These are phyloP conservation scores for Endotrypanum monterogeii DNA, from an alignment of 208 protist genomes.

Conservation along the genomic window DNA sequence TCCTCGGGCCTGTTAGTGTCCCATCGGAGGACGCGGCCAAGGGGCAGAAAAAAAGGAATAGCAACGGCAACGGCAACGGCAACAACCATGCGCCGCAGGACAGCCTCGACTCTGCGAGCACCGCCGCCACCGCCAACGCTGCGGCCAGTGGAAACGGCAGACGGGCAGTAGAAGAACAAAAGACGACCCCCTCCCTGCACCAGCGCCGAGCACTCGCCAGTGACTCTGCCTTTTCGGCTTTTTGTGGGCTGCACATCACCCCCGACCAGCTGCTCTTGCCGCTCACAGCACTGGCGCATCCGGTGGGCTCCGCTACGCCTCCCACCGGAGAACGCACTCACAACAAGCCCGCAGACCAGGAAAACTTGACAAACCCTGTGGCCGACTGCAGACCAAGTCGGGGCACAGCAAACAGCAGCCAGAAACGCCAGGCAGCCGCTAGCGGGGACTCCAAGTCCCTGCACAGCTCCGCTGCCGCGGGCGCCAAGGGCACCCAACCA, in stretches of 20 bases:
- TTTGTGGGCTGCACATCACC: slow-evolving; percentile 26
- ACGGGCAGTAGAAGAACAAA: background rate
- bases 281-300: background rate
- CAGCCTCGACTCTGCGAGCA: slow-evolving; percentile 1
- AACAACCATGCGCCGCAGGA: slow-evolving; percentile 12
- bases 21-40: background rate
- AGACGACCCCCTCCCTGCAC: slow-evolving; percentile 16
- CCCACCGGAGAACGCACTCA: background rate
- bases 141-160: background rate
- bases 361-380: background rate
- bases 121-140: background rate
- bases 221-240: slow-evolving; percentile 22
- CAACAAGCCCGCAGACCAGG: background rate
- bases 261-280: slow-evolving; percentile 27
- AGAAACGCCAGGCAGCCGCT: slow-evolving; percentile 6
- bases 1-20: background rate
- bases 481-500: background rate
- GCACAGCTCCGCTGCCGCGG: background rate
- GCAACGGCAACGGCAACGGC: slow-evolving; percentile 5
- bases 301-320: background rate
- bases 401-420: background rate
- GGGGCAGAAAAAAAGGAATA: background rate
- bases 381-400: background rate
- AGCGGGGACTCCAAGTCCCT: background rate
- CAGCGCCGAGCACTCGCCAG: slow-evolving; percentile 27